Evolutionary conservation across 2,329 filamentous ascomycete genomes (phyloP).

Genomic region (Claviceps africana): DNA sequence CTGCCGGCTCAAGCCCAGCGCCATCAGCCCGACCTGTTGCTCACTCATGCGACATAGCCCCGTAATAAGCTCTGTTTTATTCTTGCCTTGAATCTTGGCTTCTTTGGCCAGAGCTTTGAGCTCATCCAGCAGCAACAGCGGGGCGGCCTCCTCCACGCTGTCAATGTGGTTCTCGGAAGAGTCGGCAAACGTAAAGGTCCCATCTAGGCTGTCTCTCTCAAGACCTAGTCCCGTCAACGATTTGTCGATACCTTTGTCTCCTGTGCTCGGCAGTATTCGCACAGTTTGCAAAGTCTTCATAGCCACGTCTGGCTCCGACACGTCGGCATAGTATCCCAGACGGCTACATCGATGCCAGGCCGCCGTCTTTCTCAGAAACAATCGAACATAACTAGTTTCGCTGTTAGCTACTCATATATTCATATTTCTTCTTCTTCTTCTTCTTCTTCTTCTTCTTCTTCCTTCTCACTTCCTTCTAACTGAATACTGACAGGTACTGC

Average conservation of each 20-base stretch:
- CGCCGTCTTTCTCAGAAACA: constrained; percentile 84
- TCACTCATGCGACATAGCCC: constrained; percentile 62
- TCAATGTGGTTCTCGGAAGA: constrained; percentile 58
- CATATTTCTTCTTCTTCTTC: neutral
- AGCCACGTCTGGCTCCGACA: constrained; percentile 56
- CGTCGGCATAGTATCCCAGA: constrained; percentile 69
- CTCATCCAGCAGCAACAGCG: constrained; percentile 74
- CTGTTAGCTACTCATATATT: neutral
- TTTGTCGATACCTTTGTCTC: constrained; percentile 7
- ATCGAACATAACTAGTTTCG: constrained; percentile 59
- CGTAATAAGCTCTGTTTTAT: constrained; percentile 64
- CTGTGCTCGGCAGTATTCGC: constrained; percentile 36
- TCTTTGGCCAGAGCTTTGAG: constrained; percentile 75
- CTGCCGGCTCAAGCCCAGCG: constrained; percentile 50
- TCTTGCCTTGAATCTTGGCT: constrained; percentile 74
- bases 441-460: too few species aligned
- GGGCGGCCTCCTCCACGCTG: constrained; percentile 69
- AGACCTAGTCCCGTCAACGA: constrained; percentile 19
- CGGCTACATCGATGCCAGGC: constrained; percentile 76
- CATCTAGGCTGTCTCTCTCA: constrained; percentile 32
- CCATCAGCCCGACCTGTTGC: constrained; percentile 62
- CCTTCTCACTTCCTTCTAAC: neutral
- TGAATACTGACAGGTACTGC: constrained; percentile 65
- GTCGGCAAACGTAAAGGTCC: constrained; percentile 66
- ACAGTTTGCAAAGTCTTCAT: constrained; percentile 48